These are phyloP conservation scores for Apiospora rasikravindrae DNA, from an alignment of 2,329 filamentous ascomycete species.

Conservation along the genomic window DNA sequence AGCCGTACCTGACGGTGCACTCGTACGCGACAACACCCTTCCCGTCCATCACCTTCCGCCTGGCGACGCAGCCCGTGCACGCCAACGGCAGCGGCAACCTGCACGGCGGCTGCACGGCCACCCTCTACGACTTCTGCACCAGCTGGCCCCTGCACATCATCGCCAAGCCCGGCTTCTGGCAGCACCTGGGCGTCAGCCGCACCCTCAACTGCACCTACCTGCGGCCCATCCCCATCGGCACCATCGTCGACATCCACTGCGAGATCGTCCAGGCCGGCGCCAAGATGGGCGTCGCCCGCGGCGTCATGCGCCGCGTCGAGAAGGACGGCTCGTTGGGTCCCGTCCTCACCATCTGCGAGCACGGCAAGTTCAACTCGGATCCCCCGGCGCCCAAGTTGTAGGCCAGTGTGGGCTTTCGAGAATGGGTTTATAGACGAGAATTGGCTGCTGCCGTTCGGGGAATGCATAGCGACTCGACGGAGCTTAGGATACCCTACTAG, in stretches of 20 bases:
- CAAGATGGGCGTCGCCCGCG: constrained; percentile 49
- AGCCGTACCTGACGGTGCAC: constrained; percentile 48
- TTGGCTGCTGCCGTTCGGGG: not conserved
- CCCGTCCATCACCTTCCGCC: constrained; percentile 51
- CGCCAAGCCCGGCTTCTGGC: constrained; percentile 64
- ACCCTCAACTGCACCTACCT: constrained; percentile 72
- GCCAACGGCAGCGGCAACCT: constrained; percentile 60
- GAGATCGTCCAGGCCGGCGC: constrained; percentile 54
- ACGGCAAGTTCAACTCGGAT: constrained; percentile 60
- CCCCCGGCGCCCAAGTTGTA: constrained; percentile 30
- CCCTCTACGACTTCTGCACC: constrained; percentile 71
- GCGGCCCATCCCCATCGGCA: constrained; percentile 60
- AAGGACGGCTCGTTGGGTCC: constrained; percentile 7
- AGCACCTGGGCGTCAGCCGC: constrained; percentile 66
- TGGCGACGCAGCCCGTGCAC: constrained; percentile 55
- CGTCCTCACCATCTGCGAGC: constrained; percentile 55
- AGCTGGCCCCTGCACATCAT: constrained; percentile 62
- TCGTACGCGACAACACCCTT: constrained; percentile 43
- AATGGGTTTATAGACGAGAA: not conserved
- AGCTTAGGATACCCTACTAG: not conserved
- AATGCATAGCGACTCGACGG: not conserved
- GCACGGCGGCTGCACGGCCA: constrained; percentile 68
- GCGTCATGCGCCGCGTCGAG: constrained; percentile 48
- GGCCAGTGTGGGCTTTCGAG: not conserved
- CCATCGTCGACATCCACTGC: constrained; percentile 48